Conservation (phyloP, 1,139 yeast species). For the Hansenula lynferdii region DNA sequence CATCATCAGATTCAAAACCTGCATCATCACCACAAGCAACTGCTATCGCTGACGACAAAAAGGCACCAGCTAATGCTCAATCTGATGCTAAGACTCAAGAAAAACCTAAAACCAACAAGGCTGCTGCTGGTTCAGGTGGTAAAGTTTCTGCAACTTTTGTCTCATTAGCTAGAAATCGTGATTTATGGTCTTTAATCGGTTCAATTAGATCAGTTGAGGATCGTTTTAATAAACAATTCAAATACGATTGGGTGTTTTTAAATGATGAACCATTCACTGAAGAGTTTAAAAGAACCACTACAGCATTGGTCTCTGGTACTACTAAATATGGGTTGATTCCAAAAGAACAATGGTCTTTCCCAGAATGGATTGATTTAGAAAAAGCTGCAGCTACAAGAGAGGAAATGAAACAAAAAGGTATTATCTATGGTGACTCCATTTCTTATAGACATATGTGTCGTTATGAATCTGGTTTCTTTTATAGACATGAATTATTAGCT, state of each 20-base stretch:
- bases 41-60: too few species aligned
- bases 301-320: conserved; percentile 38
- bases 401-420: conserved; percentile 36
- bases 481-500: conserved; percentile 64
- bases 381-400: conserved; percentile 47
- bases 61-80: too few species aligned
- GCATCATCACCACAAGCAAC: too few species aligned
- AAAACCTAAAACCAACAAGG: background rate
- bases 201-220: conserved; percentile 66
- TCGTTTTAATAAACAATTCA: conserved; percentile 57
- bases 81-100: too few species aligned
- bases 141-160: conserved; percentile 64
- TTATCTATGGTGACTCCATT: conserved; percentile 57
- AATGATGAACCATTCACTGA: conserved; percentile 48
- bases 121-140: conserved; percentile 2
- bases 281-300: conserved; percentile 37
- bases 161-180: conserved; percentile 65
- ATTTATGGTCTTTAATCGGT: conserved; percentile 48
- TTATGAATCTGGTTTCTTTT: conserved; percentile 83
- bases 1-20: conserved; percentile 3
- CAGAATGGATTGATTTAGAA: conserved; percentile 51
- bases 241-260: conserved; percentile 70
- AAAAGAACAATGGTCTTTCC: conserved; percentile 46
- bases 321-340: conserved; percentile 44
- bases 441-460: conserved; percentile 85